Conservation (phyloP, 441 rosid species). For the Sinapis alba region DNA sequence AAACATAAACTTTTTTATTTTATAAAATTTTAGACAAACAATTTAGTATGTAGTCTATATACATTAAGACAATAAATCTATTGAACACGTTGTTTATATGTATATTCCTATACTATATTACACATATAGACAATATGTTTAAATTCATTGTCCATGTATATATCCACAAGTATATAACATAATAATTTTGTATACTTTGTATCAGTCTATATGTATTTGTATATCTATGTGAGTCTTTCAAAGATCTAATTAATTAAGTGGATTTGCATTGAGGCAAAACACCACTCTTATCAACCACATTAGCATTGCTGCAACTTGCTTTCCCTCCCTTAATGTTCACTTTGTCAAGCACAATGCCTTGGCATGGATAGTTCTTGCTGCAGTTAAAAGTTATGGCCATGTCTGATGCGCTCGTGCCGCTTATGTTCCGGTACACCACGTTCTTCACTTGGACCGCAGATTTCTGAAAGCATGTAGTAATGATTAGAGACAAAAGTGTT, state of each 20-base stretch:
- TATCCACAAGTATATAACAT: conserved; percentile 14
- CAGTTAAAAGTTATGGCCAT: conserved; percentile 65
- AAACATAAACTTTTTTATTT: conserved; percentile 1
- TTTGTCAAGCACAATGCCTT: conserved; percentile 54
- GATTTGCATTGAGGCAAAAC: conserved; percentile 58
- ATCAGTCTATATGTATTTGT: not conserved
- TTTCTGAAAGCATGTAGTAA: conserved; percentile 35
- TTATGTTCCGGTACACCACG: conserved; percentile 65
- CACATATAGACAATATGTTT: not conserved
- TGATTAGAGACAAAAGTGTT: not conserved
- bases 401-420: conserved; percentile 63
- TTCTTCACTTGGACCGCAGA: conserved; percentile 66
- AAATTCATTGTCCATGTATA: conserved; percentile 21
- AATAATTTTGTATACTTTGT: not conserved
- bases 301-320: conserved; percentile 61
- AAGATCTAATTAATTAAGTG: not conserved
- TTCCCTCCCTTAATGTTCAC: conserved; percentile 37
- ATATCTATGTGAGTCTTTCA: not conserved
- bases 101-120: conserved; percentile 13
- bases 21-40: not conserved
- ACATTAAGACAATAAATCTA: conserved; percentile 9
- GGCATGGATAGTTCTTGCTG: conserved; percentile 59
- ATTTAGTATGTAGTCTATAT: not conserved
- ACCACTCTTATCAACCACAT: conserved; percentile 36
- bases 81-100: conserved; percentile 1